Base-by-base conservation (phyloP, 306 rosid genomes). In the Corylus americana region DNA sequence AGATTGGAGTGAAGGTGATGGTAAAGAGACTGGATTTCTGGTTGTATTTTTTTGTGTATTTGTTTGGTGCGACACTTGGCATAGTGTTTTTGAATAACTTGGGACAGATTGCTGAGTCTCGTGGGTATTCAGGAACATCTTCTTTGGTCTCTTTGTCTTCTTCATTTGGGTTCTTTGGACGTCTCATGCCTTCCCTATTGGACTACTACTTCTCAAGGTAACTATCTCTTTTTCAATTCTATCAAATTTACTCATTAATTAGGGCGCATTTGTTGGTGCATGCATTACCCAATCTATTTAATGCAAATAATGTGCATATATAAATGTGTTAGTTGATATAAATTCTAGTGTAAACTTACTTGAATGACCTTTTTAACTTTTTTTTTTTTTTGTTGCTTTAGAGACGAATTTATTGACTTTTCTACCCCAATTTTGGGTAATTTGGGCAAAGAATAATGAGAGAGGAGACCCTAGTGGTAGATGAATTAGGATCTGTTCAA, bases 81-180 rank as follows among this genome's bases (percentile, higher is more conserved):
- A 78, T 95, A 42, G 99, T 88, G 22, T 95, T 83, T 83, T 83
- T 95, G 31, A 95, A 95, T 82, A 95, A 93, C 80, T 78, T 95
- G 84, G 99, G 99, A 22, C 99, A 95, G 72, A 95, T 95, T 55
- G 90, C 93, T 2, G 99, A 95, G 78, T 95, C 98, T 7, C 71
- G 99, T 1, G 92, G 92, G 39, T 85, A 82, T 39, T 83, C 96
- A 1, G 74, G 31, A 0, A 87, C 90, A 12, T 86, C 97, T 18
- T 84, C 94, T 68, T 77, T 95, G 75, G 97, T 95, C 7, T 93
- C 99, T 39, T 54, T 95, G 66, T 91, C 98, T 18, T 93, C 99
- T 55, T 85, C 98, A 0, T 93, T 93, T 82, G 94, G 94, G 0
- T 95, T 91, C 86, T 95, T 93, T 64, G 99, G 99, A 27, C 96